Evolutionary conservation across 2,329 filamentous ascomycete genomes (phyloP), one percentile per base, ranked within the genome.

Genomic region (Ascomycota sp.): DNA sequence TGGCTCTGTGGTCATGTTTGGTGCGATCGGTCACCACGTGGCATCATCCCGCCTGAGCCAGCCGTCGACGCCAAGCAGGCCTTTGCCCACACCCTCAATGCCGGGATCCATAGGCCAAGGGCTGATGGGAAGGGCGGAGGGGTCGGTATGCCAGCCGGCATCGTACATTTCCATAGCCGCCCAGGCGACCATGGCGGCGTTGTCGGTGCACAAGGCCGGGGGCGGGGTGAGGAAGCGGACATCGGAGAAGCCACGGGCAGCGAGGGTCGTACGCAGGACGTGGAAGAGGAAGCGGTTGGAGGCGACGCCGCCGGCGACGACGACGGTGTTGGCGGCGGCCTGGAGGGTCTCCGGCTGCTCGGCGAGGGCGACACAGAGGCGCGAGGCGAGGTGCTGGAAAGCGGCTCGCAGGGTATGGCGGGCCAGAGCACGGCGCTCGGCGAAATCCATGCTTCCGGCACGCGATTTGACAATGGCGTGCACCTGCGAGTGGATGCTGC

Each of bases 141-240:
- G 43, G 13, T 66, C 63, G 7, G 70, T 75, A 34, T 59, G 53
- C 61, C 69, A 85, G 0, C 86, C 85, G 1, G 67, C 69, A 49
- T 78, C 65, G 44, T 68, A 94, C 85, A 98, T 94, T 53, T 95
- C 85, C 39, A 85, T 65, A 0, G 77, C 89, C 1, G 85, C 63
- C 86, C 89, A 95, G 2, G 77, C 86, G 47, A 95, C 85, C 89
- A 98, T 98, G 28, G 83, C 81, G 9, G 89, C 89, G 51, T 98
- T 95, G 45, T 98, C 89, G 0, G 82, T 94, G 46, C 89, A 95
- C 31, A 86, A 61, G 25, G 62, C 59, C 8, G 68, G 52, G 3
- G 83, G 83, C n/a, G 89, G 86, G 32, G 76, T 78, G 20, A 75
- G 53, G 7, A 94, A 50, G 8, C 61, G 42, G 20, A 91, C 48